These are phyloP conservation scores for Thermoascus crustaceus DNA, from an alignment of 2,329 filamentous ascomycete genomes.

Conservation along the genomic window DNA sequence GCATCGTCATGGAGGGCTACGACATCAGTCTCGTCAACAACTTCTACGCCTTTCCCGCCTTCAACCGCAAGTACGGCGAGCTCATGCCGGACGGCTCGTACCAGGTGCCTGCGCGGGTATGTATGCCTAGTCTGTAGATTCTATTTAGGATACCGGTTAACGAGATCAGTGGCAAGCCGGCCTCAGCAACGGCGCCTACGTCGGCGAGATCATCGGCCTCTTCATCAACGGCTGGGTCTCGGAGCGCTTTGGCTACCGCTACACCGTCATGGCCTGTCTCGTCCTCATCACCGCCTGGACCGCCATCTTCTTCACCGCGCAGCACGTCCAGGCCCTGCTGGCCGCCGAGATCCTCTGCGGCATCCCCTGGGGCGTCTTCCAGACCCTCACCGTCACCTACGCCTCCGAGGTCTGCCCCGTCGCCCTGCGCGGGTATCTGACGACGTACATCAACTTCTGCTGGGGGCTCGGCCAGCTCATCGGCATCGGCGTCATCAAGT, in stretches of 20 bases:
- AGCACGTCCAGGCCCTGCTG: constrained; percentile 40
- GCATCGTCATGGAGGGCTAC: constrained; percentile 87
- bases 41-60: constrained; percentile 51
- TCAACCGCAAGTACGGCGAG: constrained; percentile 35
- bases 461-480: constrained; percentile 45
- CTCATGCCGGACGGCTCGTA: constrained; percentile 25
- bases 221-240: constrained; percentile 45
- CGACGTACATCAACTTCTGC: constrained; percentile 41
- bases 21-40: constrained; percentile 75
- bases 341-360: constrained; percentile 45
- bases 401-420: constrained; percentile 42
- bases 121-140: constrained; percentile 9
- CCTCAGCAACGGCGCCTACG: constrained; percentile 36
- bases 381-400: constrained; percentile 41
- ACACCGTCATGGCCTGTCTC: constrained; percentile 43
- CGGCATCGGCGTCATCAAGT: constrained; percentile 43
- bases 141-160: constrained; percentile 5
- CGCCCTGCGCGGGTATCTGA: constrained; percentile 37
- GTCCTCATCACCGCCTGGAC: constrained; percentile 40
- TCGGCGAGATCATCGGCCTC: constrained; percentile 43
- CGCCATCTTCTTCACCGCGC: constrained; percentile 45
- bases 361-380: constrained; percentile 46
- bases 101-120: constrained; percentile 32
- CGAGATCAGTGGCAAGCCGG: constrained; percentile 36
- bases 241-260: constrained; percentile 45